Evolutionary conservation across 495 filamentous ascomycete genomes (phyloP), one percentile per base, ranked within the genome.

Genomic region (Bacidia rubella): DNA sequence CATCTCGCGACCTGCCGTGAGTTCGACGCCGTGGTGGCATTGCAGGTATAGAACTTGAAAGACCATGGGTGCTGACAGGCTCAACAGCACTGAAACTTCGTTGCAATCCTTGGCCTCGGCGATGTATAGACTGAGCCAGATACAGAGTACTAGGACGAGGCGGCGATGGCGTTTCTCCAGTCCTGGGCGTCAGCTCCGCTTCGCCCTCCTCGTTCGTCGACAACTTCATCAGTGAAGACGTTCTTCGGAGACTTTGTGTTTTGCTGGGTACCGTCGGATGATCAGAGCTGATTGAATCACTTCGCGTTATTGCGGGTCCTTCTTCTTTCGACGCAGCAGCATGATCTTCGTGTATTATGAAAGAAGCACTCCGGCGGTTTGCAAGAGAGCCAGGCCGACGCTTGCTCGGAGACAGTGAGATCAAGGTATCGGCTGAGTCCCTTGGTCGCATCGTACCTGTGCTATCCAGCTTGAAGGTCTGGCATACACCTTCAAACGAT

Each of bases 121-220:
- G 78, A 12, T 66, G 69, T 4, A 72, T 70, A 10, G 74, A 74
- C 38, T 72, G 65, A 68, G 60, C n/a, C 54, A 38, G 40, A 64
- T 49, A 57, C 55, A 21, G 38, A 40, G 45, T 56, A 39, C 64
- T 55, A 1, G 63, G 57, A 12, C 72, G 72, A 2, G 85, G 83
- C 10, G 88, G 86, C 0, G 89, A 90, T n/a, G 80, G 79, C 4
- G 79, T 77, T 49, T 72, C 60, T 58, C 76, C 76, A 48, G 76
- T 76, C 55, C 80, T 70, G 42, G 82, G 77, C 9, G 84, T 73
- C 27, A 96, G 71, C 66, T 87, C 81, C 1, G 88, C 90, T 60
- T 85, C 86, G 49, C 90, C 90, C 51, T 93, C 87, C 46, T 84
- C 73, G 19, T 85, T 89, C 54, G 86, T 67, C 0, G 86, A 88